Conservation (phyloP, 148 eudicot species). For the Chenopodium album region DNA sequence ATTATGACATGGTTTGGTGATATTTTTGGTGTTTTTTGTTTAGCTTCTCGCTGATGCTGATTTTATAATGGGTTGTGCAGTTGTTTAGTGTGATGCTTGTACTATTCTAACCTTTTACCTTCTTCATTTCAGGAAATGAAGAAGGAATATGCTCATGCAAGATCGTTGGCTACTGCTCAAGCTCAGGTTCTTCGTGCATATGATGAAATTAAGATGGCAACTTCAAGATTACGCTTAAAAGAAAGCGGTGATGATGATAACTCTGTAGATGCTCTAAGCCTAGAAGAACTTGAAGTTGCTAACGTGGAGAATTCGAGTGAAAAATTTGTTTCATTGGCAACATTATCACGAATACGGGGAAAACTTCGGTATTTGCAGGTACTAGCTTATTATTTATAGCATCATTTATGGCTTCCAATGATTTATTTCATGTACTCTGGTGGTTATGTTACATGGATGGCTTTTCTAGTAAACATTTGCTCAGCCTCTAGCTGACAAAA, state of each 20-base stretch:
- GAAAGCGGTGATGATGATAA: conserved; percentile 58
- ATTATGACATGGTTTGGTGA: not conserved
- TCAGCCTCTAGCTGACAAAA: not conserved
- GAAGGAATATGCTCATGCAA: conserved; percentile 89
- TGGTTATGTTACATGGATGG: not conserved
- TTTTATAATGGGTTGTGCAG: not conserved
- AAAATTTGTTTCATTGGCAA: conserved; percentile 59
- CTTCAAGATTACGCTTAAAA: conserved; percentile 82
- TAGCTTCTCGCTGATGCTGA: not conserved
- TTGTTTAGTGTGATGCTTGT: not conserved
- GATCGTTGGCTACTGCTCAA: conserved; percentile 81
- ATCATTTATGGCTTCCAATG: not conserved
- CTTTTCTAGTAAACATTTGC: not conserved
- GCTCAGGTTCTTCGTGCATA: conserved; percentile 89
- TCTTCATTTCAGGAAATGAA: conserved; percentile 59
- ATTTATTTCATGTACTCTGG: not conserved
- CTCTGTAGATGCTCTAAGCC: conserved; percentile 74
- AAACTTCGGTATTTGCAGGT: conserved; percentile 95
- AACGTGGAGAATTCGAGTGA: conserved; percentile 76
- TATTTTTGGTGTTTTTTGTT: not conserved
- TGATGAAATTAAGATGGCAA: conserved; percentile 98
- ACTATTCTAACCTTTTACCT: conserved; percentile 14
- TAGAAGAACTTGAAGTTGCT: conserved; percentile 78
- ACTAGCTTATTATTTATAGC: conserved; percentile 2
- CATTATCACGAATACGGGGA: conserved; percentile 74